Evolutionary conservation across 2,329 filamentous ascomycete genomes (phyloP).

Genomic region (Daldinia sp.): DNA sequence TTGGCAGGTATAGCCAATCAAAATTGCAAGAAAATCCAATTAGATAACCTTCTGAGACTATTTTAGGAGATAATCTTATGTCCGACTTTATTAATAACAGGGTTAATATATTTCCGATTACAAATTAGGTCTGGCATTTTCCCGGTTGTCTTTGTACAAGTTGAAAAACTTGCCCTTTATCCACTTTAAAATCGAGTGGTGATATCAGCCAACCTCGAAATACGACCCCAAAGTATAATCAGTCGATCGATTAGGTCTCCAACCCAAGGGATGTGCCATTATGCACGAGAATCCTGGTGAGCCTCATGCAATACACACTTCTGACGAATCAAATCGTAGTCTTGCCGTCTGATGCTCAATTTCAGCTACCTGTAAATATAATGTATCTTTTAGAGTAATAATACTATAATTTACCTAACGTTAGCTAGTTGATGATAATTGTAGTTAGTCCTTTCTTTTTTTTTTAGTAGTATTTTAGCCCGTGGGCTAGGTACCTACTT

Average conservation of each 20-base stretch:
- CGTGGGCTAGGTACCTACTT: too few species aligned
- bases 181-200: not conserved
- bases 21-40: not conserved
- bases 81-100: not conserved
- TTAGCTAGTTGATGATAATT: too few species aligned
- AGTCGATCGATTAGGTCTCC: too few species aligned
- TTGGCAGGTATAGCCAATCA: not conserved
- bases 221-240: too few species aligned
- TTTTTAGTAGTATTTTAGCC: too few species aligned
- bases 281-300: not conserved
- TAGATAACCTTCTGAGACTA: not conserved
- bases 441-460: too few species aligned
- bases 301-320: not conserved
- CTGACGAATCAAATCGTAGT: not conserved
- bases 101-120: not conserved
- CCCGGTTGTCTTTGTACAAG: not conserved
- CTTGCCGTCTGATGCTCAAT: too few species aligned
- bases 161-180: not conserved
- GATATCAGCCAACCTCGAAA: too few species aligned
- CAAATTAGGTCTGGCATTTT: not conserved
- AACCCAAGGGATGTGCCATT: too few species aligned
- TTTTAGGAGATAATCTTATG: slow-evolving; percentile 3
- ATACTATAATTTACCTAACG: too few species aligned
- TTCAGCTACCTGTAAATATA: too few species aligned
- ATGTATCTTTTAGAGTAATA: too few species aligned